A percentile compares a stretch with the other conserved stretches of the same genome.
Conservation (phyloP, 805 yeast genomes). For the Candida alai region DNA sequence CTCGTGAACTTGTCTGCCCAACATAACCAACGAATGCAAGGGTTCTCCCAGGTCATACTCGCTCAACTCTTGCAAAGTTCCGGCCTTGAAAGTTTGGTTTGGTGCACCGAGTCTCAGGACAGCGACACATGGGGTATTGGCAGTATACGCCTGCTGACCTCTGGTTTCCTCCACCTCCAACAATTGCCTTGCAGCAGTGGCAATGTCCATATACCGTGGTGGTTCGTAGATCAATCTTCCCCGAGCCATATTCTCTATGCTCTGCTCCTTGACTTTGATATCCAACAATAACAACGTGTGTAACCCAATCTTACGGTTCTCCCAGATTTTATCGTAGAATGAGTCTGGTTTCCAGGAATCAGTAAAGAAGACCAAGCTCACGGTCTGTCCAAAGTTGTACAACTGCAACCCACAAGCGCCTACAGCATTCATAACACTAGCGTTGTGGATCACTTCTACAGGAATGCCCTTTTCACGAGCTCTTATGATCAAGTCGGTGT, state of each 20-base stretch:
- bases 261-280: slow-evolving; percentile 95
- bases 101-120: slow-evolving; percentile 90
- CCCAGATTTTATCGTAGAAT: slow-evolving; percentile 84
- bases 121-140: slow-evolving; percentile 89
- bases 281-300: slow-evolving; percentile 87
- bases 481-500: slow-evolving; percentile 87
- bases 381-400: slow-evolving; percentile 94
- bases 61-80: slow-evolving; percentile 70
- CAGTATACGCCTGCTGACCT: slow-evolving; percentile 73
- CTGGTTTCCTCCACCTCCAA: slow-evolving; percentile 82
- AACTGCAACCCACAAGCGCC: slow-evolving; percentile 97
- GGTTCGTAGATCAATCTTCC: slow-evolving; percentile 93
- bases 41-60: slow-evolving; percentile 93
- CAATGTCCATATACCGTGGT: slow-evolving; percentile 92
- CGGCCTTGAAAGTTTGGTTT: slow-evolving; percentile 77
- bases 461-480: slow-evolving; percentile 81
- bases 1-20: slow-evolving; percentile 93
- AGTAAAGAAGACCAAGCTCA: slow-evolving; percentile 93
- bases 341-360: slow-evolving; percentile 96
- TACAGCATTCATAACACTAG: slow-evolving; percentile 96
- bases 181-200: slow-evolving; percentile 83
- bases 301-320: slow-evolving; percentile 84
- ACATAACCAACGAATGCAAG: slow-evolving; percentile 81
- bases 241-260: slow-evolving; percentile 88
- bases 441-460: slow-evolving; percentile 86